Evolutionary conservation across 2,329 filamentous ascomycete species (phyloP).

Genomic region (Nemania sp.): DNA sequence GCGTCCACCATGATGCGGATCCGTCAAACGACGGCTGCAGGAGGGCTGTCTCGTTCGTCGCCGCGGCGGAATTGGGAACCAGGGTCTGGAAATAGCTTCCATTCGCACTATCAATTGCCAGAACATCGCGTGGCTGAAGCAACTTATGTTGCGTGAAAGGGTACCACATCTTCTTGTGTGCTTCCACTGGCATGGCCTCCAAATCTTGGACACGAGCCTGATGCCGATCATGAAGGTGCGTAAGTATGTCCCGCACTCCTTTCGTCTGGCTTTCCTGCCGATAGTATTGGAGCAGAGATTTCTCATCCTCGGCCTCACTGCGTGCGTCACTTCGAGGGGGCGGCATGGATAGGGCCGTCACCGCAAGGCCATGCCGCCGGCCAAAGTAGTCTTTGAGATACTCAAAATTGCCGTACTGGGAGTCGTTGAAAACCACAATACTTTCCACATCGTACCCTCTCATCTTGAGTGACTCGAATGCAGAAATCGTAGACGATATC

Average conservation of each 20-base stretch:
- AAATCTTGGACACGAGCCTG: constrained; percentile 63
- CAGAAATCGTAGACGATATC: constrained; percentile 78
- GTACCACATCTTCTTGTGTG: constrained; percentile 75
- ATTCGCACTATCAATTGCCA: constrained; percentile 77
- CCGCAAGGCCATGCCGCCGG: constrained; percentile 58
- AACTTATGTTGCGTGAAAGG: constrained; percentile 81
- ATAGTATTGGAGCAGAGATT: constrained; percentile 68
- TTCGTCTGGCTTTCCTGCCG: constrained; percentile 45
- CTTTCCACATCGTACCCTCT: constrained; percentile 76
- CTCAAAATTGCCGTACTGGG: constrained; percentile 64
- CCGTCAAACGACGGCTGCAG: constrained; percentile 75
- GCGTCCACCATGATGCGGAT: constrained; percentile 90
- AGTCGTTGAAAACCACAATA: constrained; percentile 69
- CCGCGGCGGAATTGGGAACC: constrained; percentile 8
- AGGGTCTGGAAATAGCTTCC: constrained; percentile 75
- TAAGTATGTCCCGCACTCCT: constrained; percentile 50
- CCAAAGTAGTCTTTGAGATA: constrained; percentile 72
- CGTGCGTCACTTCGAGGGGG: constrained; percentile 47
- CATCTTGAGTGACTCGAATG: constrained; percentile 76
- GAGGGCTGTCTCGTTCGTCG: constrained; percentile 36
- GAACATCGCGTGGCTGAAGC: constrained; percentile 64
- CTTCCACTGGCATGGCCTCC: constrained; percentile 62
- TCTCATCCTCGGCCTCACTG: constrained; percentile 41
- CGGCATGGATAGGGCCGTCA: constrained; percentile 62
- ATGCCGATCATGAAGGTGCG: constrained; percentile 57